These are phyloP conservation scores for Cutaneotrichosporon dermatis DNA, from an alignment of 1,284 basidiomycete species.

Conservation along the genomic window DNA sequence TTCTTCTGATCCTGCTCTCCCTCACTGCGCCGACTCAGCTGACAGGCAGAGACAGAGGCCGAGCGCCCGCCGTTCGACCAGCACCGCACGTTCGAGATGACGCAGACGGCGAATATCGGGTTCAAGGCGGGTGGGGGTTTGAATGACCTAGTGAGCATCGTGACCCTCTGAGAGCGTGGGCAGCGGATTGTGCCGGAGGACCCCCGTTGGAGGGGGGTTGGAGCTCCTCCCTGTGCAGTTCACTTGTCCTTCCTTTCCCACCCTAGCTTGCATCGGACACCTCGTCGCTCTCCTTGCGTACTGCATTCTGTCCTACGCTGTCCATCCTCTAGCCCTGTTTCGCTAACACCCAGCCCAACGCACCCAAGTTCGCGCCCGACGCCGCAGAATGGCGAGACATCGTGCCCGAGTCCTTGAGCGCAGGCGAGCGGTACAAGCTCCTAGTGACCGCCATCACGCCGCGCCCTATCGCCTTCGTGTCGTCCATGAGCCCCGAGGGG, in stretches of 20 bases:
- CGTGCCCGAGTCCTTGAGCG: conserved; percentile 54
- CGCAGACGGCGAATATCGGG: conserved; percentile 53
- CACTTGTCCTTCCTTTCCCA: too few relatives aligned
- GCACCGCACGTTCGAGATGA: conserved; percentile 20
- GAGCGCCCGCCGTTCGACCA: conserved; percentile 4
- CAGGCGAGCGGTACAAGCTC: conserved; percentile 38
- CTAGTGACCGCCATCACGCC: conserved; percentile 45
- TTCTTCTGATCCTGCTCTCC: too few relatives aligned
- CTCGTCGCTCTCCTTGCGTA: too few relatives aligned
- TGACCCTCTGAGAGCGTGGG: too few relatives aligned
- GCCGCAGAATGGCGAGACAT: conserved; percentile 58
- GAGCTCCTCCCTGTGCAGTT: too few relatives aligned
- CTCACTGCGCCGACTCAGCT: too few relatives aligned
- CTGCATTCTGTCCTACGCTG: too few relatives aligned
- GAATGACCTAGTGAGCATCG: too few relatives aligned
- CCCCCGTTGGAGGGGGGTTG: too few relatives aligned
- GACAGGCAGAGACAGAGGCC: conserved; percentile 6
- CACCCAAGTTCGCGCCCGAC: conserved; percentile 50
- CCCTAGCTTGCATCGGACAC: too few relatives aligned
- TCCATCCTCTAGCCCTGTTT: too few relatives aligned
- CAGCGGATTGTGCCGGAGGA: too few relatives aligned
- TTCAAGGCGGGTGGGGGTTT: conserved; percentile 60
- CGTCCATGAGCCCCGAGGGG: conserved; percentile 58
- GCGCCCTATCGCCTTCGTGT: conserved; percentile 69
- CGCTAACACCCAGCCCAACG: conserved; percentile 24